Evolutionary conservation across 495 filamentous ascomycete genomes (phyloP).

Genomic region (Melanomma pulvis-pyrius): DNA sequence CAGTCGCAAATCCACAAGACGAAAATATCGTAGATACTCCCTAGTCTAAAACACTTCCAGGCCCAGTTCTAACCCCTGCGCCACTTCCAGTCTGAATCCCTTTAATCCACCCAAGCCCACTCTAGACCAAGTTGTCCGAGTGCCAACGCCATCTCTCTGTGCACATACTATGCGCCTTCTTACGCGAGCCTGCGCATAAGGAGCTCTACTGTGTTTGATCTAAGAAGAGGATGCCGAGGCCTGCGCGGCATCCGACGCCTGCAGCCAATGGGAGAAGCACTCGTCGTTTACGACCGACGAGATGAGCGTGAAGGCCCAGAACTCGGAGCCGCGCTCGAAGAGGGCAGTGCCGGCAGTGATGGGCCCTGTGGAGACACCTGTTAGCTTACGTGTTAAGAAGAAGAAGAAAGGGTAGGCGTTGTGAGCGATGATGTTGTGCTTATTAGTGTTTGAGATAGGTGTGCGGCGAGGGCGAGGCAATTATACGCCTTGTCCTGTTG

Average conservation of each 20-base stretch:
- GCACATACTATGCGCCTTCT: too few relatives aligned
- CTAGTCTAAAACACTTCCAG: too few relatives aligned
- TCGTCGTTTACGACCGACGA: conserved; percentile 31
- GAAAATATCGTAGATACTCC: too few relatives aligned
- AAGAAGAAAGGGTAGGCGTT: neutral
- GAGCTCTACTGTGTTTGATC: neutral
- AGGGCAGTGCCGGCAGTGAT: conserved; percentile 19
- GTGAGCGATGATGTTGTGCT: neutral
- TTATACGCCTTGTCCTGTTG: too few relatives aligned
- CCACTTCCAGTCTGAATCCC: too few relatives aligned
- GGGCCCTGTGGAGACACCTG: conserved; percentile 2
- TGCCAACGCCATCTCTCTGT: too few relatives aligned
- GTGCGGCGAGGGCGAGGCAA: neutral
- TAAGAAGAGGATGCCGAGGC: neutral
- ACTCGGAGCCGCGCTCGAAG: conserved; percentile 27
- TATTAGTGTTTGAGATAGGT: neutral
- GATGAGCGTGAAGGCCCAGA: conserved; percentile 27
- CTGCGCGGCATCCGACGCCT: neutral
- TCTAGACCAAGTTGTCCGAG: too few relatives aligned
- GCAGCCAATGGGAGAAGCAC: conserved; percentile 8
- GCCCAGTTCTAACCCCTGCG: too few relatives aligned
- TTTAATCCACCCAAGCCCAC: too few relatives aligned
- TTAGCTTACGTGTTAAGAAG: neutral
- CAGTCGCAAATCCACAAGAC: too few relatives aligned
- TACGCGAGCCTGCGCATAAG: too few relatives aligned